Base-by-base conservation (phyloP, 2,329 filamentous ascomycete genomes). In the Diaporthe australafricana region DNA sequence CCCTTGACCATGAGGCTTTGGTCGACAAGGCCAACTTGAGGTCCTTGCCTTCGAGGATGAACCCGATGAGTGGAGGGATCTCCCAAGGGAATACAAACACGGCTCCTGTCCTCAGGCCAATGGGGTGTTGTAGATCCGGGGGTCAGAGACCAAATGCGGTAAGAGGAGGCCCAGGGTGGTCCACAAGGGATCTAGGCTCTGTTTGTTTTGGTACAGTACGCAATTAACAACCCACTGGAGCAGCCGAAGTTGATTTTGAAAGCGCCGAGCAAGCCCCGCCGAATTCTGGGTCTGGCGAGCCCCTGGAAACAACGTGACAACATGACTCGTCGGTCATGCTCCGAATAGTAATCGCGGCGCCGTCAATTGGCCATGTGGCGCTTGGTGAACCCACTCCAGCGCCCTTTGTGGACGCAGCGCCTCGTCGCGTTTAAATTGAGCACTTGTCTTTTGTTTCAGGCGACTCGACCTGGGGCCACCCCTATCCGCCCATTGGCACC, bases 361-460 rank as follows among this genome's bases (percentile, higher is more conserved):
- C 55, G 42, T 50, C 65, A 17, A 72, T 72, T 69, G 70, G 70
- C 45, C 55, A 17, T 30, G n/a, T 20, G 42, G 30, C 30, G 35
- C 32, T 30, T 48, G 40, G 30, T 50, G 45, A 47, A 67, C 20
- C 42, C 57, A 52, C 25, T 35, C 30, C 35, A 35, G 35, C 25
- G 22, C 20, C 57, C 48, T 27, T n/a, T 40, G 68, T 65, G 48
- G 48, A 47, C 35, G 56, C 22, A 47, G 22, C 55, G 50, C 52
- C 30, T 42, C 67, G 71, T 70, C 48, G 67, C 67, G 45, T 60
- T 53, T 70, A 60, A 53, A 70, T 72, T 72, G 50, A 62, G n/a
- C 32, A 52, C 25, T 47, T 32, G 45, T 57, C 52, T 22, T 40
- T 57, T 70, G 71, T 72, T 72, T 72, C 71, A 70, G 66, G 53